phyloP scores from a whole-genome alignment of 306 rosid genomes.

The Lithocarpus polystachyus region DNA sequence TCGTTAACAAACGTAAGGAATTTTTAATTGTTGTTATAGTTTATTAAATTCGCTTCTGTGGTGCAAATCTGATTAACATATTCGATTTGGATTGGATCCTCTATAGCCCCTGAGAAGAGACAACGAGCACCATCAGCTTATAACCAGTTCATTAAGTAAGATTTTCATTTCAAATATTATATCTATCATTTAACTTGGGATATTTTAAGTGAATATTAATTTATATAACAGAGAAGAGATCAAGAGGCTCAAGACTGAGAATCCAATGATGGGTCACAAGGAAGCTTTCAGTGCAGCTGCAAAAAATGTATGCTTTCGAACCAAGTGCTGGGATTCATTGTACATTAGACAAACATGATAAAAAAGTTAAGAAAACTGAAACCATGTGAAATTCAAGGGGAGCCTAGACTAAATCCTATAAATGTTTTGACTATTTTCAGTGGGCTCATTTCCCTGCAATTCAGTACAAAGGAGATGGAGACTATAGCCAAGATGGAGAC shows the following conservation, averaged over 20 bases:
- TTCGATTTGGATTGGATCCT: constrained; percentile 11
- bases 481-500: constrained; percentile 51
- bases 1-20: constrained; percentile 67
- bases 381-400: background rate
- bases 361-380: background rate
- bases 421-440: constrained; percentile 35
- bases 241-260: constrained; percentile 77
- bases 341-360: background rate
- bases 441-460: constrained; percentile 87
- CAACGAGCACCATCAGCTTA: constrained; percentile 97
- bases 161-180: constrained; percentile 11
- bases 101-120: constrained; percentile 88
- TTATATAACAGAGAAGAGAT: constrained; percentile 75
- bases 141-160: constrained; percentile 86
- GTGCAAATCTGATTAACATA: constrained; percentile 2
- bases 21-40: background rate
- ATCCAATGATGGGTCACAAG: constrained; percentile 90
- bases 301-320: constrained; percentile 54
- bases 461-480: constrained; percentile 56
- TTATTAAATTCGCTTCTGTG: background rate
- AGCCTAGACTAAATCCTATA: constrained; percentile 3
- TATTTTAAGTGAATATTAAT: constrained; percentile 7
- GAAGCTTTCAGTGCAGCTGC: constrained; percentile 93
- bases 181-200: background rate
- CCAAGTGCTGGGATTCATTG: background rate